These are phyloP conservation scores for Boletus holoroseus DNA, from an alignment of 1,284 basidiomycete genomes.

Conservation along the genomic window DNA sequence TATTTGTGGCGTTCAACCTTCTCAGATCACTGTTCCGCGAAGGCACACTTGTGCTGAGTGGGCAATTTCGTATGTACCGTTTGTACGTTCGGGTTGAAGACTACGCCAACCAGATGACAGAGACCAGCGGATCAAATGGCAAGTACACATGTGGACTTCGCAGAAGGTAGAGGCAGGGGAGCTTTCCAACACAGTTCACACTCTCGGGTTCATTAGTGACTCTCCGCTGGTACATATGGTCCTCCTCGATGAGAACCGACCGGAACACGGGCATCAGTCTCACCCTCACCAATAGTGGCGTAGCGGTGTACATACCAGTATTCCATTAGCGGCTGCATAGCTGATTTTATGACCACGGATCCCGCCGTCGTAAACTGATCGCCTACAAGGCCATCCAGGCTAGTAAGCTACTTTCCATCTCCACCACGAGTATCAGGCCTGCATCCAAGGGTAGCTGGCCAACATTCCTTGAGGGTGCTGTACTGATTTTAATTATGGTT, in stretches of 20 bases:
- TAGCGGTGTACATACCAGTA: background rate
- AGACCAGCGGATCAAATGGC: background rate
- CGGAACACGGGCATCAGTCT: background rate
- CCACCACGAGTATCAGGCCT: background rate
- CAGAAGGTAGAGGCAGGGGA: background rate
- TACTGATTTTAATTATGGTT: background rate
- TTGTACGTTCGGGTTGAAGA: background rate
- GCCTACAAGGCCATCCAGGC: background rate
- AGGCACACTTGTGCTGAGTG: background rate
- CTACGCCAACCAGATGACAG: background rate
- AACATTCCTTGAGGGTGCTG: background rate
- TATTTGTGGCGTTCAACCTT: constrained; percentile 1
- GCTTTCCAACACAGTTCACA: background rate
- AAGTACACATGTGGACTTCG: background rate
- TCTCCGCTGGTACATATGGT: background rate
- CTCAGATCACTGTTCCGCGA: background rate
- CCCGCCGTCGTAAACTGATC: background rate
- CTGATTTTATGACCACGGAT: background rate
- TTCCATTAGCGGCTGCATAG: background rate
- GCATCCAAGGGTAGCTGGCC: background rate
- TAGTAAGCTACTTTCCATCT: background rate
- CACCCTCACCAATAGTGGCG: background rate
- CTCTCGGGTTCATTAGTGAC: background rate
- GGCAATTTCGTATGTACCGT: background rate
- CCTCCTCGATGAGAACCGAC: background rate